Conservation (phyloP, 352 stramenopile species). For the Phytophthora chlamydospora region DNA sequence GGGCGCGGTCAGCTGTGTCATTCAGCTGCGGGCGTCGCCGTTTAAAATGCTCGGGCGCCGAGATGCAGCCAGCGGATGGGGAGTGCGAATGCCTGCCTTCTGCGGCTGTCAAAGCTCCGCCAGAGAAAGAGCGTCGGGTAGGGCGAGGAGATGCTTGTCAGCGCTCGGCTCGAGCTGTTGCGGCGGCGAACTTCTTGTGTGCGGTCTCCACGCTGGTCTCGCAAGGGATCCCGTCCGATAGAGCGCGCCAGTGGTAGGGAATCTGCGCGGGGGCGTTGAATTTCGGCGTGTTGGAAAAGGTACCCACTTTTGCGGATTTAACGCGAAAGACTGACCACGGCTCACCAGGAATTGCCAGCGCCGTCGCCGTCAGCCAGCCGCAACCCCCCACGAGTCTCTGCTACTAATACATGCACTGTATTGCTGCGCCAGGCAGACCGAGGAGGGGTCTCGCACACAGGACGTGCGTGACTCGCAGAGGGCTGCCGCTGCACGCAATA, state of each 20-base stretch:
- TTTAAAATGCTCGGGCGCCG: constrained; percentile 7
- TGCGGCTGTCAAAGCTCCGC: constrained; percentile 31
- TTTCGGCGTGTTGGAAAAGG: constrained; percentile 25
- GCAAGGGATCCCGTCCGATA: constrained; percentile 20
- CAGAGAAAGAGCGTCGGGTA: constrained; percentile 20
- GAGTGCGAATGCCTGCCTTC: constrained; percentile 27
- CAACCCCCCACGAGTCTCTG: too few relatives aligned
- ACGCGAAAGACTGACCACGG: constrained; percentile 16
- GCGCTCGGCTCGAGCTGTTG: too few relatives aligned
- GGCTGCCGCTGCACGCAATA: too few relatives aligned
- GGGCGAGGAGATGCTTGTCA: constrained; percentile 15
- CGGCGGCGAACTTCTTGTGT: constrained; percentile 8
- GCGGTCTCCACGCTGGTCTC: constrained; percentile 4
- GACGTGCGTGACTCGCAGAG: too few relatives aligned
- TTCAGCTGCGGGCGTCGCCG: constrained; percentile 30
- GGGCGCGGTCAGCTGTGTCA: constrained; percentile 35
- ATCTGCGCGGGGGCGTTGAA: constrained; percentile 16
- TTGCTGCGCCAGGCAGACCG: too few relatives aligned
- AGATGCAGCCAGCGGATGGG: constrained; percentile 32
- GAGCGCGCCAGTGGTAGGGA: constrained; percentile 19
- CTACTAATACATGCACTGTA: too few relatives aligned
- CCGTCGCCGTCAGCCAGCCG: too few relatives aligned
- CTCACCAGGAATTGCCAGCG: constrained; percentile 4
- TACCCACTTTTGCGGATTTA: constrained; percentile 23
- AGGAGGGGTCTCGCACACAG: too few relatives aligned